Evolutionary conservation across 2,329 filamentous ascomycete species (phyloP), one percentile per base, ranked within the genome.

Genomic region (Chaetomium globosum): DNA sequence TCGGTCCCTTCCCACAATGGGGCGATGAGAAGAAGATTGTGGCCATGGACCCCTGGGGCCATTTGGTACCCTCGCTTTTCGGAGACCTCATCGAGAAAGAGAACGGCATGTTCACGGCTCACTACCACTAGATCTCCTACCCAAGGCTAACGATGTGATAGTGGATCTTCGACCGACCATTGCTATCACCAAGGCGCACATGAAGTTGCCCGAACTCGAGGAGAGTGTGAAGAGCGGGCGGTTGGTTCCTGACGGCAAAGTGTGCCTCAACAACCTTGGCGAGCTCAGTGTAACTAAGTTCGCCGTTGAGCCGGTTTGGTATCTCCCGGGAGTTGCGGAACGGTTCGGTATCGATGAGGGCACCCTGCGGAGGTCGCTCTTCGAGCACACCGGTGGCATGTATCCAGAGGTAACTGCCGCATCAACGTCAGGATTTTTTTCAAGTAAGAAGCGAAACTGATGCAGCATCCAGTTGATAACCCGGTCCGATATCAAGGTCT

Each of bases 251-350:
- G 95, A 99, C 76, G 94, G 95, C 59, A 95, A 93, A 74, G 92
- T 98, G 53, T 94, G 93, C 74, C 77, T 98, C 61, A 97, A 97
- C 74, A 83, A 87, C n/a, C 79, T 81, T 2, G 95, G 95, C 63
- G 95, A 98, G 76, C 82, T 98, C 46, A 90, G 90, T 36, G 95
- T 98, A 5, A 98, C 95, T 56, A 99, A 99, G 76, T 92, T 98
- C 69, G 95, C 95, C 3, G 95, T 97, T 23, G 95, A 99, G 77
- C 95, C 95, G 28, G 94, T 91, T 16, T 94, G 91, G 91, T 94
- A 93, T 79, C 81, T 94, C 10, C 91, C 91, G 1, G 91, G 91
- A 2, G 90, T 98, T 31, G 95, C 95, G 30, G 91, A 96, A 75
- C 85, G 95, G 73, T 99, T 99, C 75, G 92, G 92, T 43, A 97